Evolutionary conservation across 495 filamentous ascomycete genomes (phyloP).

Genomic region (Penicillium silybi): DNA sequence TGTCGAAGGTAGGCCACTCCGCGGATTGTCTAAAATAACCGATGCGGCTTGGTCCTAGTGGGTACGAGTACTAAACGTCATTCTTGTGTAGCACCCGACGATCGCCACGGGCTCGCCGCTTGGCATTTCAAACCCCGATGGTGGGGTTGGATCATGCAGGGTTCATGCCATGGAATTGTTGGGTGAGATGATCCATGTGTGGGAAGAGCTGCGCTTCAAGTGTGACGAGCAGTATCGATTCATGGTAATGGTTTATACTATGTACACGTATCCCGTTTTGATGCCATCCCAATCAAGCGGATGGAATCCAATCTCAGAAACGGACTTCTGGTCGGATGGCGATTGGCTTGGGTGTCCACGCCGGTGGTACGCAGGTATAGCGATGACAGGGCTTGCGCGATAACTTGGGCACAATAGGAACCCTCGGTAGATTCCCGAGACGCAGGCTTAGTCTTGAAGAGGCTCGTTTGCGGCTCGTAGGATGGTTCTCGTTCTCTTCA

Average conservation of each 20-base stretch:
- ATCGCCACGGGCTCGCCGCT: slow-evolving; percentile 3
- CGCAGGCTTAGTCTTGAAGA: slow-evolving; percentile 19
- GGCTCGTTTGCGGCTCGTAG: slow-evolving; percentile 11
- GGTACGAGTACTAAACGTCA: not conserved
- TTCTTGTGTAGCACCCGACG: not conserved
- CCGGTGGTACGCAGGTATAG: slow-evolving; percentile 21
- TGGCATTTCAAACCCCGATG: not conserved
- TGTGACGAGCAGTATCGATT: not conserved
- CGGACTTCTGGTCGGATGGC: slow-evolving; percentile 20
- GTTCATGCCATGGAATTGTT: not conserved
- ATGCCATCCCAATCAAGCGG: not conserved
- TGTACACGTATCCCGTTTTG: not conserved
- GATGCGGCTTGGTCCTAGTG: not conserved
- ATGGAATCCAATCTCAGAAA: slow-evolving; percentile 6
- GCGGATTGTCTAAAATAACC: not conserved
- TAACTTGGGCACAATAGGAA: slow-evolving; percentile 6
- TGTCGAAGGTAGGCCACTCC: not conserved
- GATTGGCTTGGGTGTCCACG: slow-evolving; percentile 10
- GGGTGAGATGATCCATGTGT: not conserved
- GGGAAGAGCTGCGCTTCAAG: not conserved
- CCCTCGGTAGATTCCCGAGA: slow-evolving; percentile 10
- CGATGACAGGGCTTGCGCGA: slow-evolving; percentile 10
- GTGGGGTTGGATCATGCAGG: slow-evolving; percentile 11
- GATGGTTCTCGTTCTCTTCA: not conserved
- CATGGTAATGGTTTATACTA: not conserved